phyloP scores from a whole-genome alignment of 352 stramenopile species.

The Phytophthora macrochlamydospora region DNA sequence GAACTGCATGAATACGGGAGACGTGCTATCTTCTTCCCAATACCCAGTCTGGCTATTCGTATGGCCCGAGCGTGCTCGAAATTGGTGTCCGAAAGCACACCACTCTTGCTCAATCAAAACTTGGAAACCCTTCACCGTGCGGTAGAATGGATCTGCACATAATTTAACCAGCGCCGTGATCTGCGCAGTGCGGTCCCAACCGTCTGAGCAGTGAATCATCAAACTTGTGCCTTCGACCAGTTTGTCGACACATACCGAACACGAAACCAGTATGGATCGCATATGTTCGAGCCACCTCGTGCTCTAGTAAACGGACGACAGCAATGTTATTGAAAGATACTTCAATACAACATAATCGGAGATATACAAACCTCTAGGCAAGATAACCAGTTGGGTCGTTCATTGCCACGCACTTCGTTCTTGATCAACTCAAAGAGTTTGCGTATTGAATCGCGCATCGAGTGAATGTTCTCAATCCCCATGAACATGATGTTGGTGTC shows the following conservation, averaged over 20 bases:
- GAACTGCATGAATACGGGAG: slow-evolving; percentile 99
- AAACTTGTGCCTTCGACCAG: slow-evolving; percentile 92
- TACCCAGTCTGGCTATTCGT: slow-evolving; percentile 70
- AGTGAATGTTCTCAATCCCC: slow-evolving; percentile 94
- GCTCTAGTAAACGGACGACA: slow-evolving; percentile 30
- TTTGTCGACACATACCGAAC: slow-evolving; percentile 92
- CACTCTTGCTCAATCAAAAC: slow-evolving; percentile 99
- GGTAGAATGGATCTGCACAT: slow-evolving; percentile 97
- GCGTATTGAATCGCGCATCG: slow-evolving; percentile 86
- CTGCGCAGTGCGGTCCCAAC: slow-evolving; percentile 98
- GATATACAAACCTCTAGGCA: slow-evolving; percentile 62
- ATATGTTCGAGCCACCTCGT: slow-evolving; percentile 86
- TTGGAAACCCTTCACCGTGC: slow-evolving; percentile 96
- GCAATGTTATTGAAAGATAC: background rate
- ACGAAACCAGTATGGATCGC: slow-evolving; percentile 85
- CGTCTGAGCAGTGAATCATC: slow-evolving; percentile 98
- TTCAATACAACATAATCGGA: slow-evolving; percentile 1
- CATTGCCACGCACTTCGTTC: slow-evolving; percentile 79
- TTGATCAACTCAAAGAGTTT: slow-evolving; percentile 88
- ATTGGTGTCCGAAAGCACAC: slow-evolving; percentile 98
- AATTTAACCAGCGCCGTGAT: slow-evolving; percentile 95
- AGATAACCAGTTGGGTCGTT: slow-evolving; percentile 82
- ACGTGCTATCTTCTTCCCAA: slow-evolving; percentile 96
- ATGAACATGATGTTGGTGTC: slow-evolving; percentile 84
- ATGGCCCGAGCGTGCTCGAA: slow-evolving; percentile 90